A percentile compares a stretch with the other conserved stretches of the same genome.
Conservation (phyloP, 2,329 filamentous ascomycete species). For the Penicillium sp. region DNA sequence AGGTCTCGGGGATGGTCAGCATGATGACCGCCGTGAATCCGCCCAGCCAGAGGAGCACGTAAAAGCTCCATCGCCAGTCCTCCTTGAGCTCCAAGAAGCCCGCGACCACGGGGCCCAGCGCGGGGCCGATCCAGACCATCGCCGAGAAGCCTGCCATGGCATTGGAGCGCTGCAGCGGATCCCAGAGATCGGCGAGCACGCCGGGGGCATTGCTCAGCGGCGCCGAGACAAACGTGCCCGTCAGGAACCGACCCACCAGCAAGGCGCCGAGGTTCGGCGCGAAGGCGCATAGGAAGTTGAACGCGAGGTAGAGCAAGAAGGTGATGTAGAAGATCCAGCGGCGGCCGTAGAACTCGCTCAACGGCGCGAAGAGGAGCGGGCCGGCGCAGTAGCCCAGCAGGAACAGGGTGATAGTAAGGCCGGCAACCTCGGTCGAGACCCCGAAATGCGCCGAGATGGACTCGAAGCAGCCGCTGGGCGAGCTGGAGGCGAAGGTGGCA, state of each 20-base stretch:
- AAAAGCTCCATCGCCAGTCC: conserved; percentile 47
- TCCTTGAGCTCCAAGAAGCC: conserved; percentile 58
- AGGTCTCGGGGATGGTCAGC: conserved; percentile 60
- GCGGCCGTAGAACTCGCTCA: conserved; percentile 62
- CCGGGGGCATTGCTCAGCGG: conserved; percentile 46
- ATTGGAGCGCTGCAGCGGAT: conserved; percentile 51
- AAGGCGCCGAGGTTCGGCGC: conserved; percentile 54
- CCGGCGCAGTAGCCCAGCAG: conserved; percentile 63
- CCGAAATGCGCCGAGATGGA: conserved; percentile 48
- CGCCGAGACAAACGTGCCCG: conserved; percentile 56
- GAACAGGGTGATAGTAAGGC: conserved; percentile 62
- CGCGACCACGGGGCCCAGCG: conserved; percentile 54
- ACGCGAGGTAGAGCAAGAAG: conserved; percentile 43
- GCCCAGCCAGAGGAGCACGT: conserved; percentile 44
- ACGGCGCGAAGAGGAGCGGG: conserved; percentile 61
- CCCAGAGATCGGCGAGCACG: conserved; percentile 55
- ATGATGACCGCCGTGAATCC: conserved; percentile 44
- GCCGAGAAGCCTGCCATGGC: conserved; percentile 55
- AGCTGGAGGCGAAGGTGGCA: conserved; percentile 54
- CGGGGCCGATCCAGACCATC: conserved; percentile 55
- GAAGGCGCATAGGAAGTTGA: conserved; percentile 49
- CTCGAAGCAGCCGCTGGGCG: conserved; percentile 38
- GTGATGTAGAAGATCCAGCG: conserved; percentile 49
- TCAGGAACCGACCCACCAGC: conserved; percentile 55
- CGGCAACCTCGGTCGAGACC: conserved; percentile 49